Evolutionary conservation across 2,329 filamentous ascomycete species (phyloP).

Genomic region (Aspergillus neoniger): DNA sequence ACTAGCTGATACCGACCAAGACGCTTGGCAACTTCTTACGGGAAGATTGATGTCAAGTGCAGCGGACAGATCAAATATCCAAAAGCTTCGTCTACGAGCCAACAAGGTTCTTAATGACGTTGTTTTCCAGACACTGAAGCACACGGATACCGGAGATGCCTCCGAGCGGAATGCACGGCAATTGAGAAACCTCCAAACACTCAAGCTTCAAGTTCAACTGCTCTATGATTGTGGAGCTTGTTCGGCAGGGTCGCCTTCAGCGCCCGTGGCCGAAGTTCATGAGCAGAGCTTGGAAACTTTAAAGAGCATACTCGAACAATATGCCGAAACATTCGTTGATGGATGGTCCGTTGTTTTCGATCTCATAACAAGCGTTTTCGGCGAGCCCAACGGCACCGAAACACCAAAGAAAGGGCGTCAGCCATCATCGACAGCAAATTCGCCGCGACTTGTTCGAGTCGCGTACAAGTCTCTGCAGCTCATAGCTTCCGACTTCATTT

Average conservation of each 20-base stretch:
- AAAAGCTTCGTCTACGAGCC: slow-evolving; percentile 51
- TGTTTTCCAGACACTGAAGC: slow-evolving; percentile 46
- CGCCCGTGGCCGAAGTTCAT: slow-evolving; percentile 76
- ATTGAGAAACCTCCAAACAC: slow-evolving; percentile 67
- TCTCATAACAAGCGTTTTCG: slow-evolving; percentile 80
- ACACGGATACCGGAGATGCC: slow-evolving; percentile 40
- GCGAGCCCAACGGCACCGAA: slow-evolving; percentile 39
- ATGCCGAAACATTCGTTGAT: slow-evolving; percentile 76
- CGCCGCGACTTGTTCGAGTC: slow-evolving; percentile 75
- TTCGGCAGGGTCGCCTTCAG: slow-evolving; percentile 59
- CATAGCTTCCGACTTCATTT: slow-evolving; percentile 90
- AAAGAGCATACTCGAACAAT: slow-evolving; percentile 81
- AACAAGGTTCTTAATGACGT: slow-evolving; percentile 62
- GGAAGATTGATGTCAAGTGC: slow-evolving; percentile 54
- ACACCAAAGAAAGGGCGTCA: slow-evolving; percentile 19
- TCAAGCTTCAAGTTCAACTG: slow-evolving; percentile 62
- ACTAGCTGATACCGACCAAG: slow-evolving; percentile 62
- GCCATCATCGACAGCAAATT: slow-evolving; percentile 44
- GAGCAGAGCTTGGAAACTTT: slow-evolving; percentile 76
- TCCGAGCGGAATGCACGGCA: slow-evolving; percentile 65
- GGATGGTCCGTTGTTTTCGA: slow-evolving; percentile 87
- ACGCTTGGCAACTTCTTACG: slow-evolving; percentile 74
- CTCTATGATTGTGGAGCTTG: slow-evolving; percentile 59
- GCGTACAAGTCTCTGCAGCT: slow-evolving; percentile 89
- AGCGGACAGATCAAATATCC: slow-evolving; percentile 39